Percentiles rank a stretch among this genome's conserved stretches.
Conservation (phyloP, 352 stramenopile genomes). For the Blastocystis sp. region DNA sequence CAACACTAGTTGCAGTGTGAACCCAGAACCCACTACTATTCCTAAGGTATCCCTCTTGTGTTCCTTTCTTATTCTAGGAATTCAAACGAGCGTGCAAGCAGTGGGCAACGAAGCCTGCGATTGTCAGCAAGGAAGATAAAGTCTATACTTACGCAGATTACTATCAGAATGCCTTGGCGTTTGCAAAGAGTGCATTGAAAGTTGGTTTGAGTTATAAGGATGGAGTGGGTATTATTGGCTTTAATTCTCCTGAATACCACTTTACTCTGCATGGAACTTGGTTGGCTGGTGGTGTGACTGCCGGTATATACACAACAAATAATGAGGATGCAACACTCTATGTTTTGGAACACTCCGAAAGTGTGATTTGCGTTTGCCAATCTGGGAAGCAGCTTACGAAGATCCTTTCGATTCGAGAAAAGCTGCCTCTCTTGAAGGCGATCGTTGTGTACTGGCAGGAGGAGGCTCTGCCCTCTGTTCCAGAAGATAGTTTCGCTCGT, state of each 20-base stretch:
- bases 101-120: background rate
- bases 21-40: constrained; percentile 54
- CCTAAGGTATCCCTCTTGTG: background rate
- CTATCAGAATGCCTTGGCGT: constrained; percentile 10
- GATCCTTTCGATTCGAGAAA: constrained; percentile 78
- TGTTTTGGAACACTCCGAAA: constrained; percentile 85
- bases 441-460: constrained; percentile 84
- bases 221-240: constrained; percentile 79
- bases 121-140: constrained; percentile 45
- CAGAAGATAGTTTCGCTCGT: constrained; percentile 39
- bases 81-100: background rate
- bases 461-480: background rate
- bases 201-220: constrained; percentile 73
- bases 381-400: constrained; percentile 85
- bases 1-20: background rate
- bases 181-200: constrained; percentile 74
- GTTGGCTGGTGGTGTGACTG: constrained; percentile 80
- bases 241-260: constrained; percentile 84
- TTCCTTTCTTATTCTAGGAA: background rate
- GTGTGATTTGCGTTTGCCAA: constrained; percentile 83
- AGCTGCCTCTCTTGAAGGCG: constrained; percentile 82
- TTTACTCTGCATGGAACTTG: constrained; percentile 85
- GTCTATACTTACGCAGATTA: constrained; percentile 46
- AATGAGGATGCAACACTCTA: constrained; percentile 80
- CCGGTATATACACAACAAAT: constrained; percentile 93